Base-by-base conservation (phyloP, 805 yeast genomes). In the Candida caryicola region DNA sequence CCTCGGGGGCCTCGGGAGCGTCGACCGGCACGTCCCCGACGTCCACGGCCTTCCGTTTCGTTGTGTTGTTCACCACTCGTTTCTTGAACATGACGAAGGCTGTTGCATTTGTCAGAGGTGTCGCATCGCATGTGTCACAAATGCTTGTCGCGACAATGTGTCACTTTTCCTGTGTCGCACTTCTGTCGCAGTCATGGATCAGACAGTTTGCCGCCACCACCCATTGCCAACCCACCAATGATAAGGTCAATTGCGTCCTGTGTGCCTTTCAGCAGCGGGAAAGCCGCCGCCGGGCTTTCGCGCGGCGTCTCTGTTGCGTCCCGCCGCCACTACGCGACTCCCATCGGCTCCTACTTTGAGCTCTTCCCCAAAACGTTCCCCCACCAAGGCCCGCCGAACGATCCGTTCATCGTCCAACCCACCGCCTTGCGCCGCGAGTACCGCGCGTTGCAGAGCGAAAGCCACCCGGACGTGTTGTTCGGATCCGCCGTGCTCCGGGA, bases 341-440 rank as follows among this genome's bases (percentile, higher is more conserved):
- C 36, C 10, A 16, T 37, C 8, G 19, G 27, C 14, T 44, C 66
- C 2, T 82, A 67, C 54, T 90, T 80, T 57, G 60, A 67, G 15
- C 56, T 85, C 12, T 91, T 91, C 57, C 97, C 96, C 0, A 69
- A 75, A 51, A 79, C 89, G 0, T 81, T 87, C 44, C 82, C 86
- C 0, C 39, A 69, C 1, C 82, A 82, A 0, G 76, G 81, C 2
- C 88, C 89, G 2, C 83, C 84, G 1, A 42, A 50, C 1, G 81
- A 81, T 17, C 58, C 71, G 23, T 91, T 88, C 62, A 52, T 57
- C 1, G 60, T 88, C 4, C 80, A 87, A 51, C 51, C 67, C 10
- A 64, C 70, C 33, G 52, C 62, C 13, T 69, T 91, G 33, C 74
- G 95, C 36, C 74, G 78, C 41, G 98, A 93, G 57, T 91, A 80